Conservation (phyloP, 177 flowering plant species). For the Telopea speciosissima region DNA sequence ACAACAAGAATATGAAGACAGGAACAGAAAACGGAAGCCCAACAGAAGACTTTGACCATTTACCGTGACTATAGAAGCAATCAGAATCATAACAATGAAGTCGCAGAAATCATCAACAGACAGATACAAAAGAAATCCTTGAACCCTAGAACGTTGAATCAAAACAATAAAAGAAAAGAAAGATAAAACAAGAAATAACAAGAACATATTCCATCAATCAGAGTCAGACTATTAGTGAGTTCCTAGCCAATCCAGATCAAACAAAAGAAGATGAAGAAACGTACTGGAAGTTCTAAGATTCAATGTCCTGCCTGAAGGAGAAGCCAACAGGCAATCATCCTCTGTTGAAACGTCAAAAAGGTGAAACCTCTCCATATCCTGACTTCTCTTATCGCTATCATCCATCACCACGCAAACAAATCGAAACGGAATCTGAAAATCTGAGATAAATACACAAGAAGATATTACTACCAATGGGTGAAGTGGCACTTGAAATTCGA, state of each 20-base stretch:
- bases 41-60: too few species aligned
- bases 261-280: background rate
- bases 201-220: background rate
- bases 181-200: too few species aligned
- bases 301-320: constrained; percentile 13
- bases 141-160: constrained; percentile 2
- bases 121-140: background rate
- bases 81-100: too few species aligned
- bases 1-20: too few species aligned
- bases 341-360: constrained; percentile 40
- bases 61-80: too few species aligned
- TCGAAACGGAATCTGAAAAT: background rate
- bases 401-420: constrained; percentile 2
- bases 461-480: too few species aligned
- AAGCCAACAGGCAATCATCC: constrained; percentile 35
- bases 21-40: too few species aligned
- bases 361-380: constrained; percentile 20
- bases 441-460: background rate
- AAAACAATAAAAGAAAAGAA: background rate
- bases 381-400: background rate
- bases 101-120: background rate
- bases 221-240: background rate
- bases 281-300: constrained; percentile 21
- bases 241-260: background rate
- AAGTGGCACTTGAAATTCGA: too few species aligned